Evolutionary conservation across 1,284 basidiomycete genomes (phyloP), one percentile per base, ranked within the genome.

Genomic region (Moesziomyces sp.): DNA sequence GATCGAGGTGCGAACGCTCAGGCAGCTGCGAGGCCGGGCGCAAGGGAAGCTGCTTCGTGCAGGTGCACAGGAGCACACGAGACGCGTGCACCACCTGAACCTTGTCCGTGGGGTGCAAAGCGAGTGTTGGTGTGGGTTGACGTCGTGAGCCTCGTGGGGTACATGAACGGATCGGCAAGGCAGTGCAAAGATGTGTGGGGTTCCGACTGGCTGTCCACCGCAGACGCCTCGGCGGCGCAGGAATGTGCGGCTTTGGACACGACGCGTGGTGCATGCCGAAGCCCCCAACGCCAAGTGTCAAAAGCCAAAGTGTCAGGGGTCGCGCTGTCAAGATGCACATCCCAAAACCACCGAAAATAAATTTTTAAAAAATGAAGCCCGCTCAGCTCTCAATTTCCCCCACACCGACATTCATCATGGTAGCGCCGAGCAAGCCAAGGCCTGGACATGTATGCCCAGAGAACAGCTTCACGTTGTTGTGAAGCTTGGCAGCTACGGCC

Each of bases 191-290:
- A 28, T 6, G 35, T 21, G 40, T 21, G 23, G 19, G n/a, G 54
- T 28, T 28, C 46, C 35, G 26, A 6, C 38, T 40, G 38, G 16
- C 3, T 40, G 38, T 2, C 13, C 16, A 18, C 5, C 14, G 16
- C 14, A 16, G 18, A 18, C 6, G 14, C 18, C 1, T 3, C 38
- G 43, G 35, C 43, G 47, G 48, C 45, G 57, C 30, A 50, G 57
- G 57, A 59, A 59, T 59, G 57, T 59, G 18, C 16, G 30, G 46
- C 46, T 18, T 46, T 46, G 23, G 46, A 46, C 46, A 46, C 46
- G 52, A 53, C 58, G 58, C 58, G 46, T 44, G 16, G 45, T 33
- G 33, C 58, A 60, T 60, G 51, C 58, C 58, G 26, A 26, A 50
- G 5, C 14, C 33, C 49, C 30, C 30, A 33, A 2, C 30, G 30